These are phyloP conservation scores for Cladophialophora bantiana DNA, from an alignment of 2,329 filamentous ascomycete species.

Conservation along the genomic window DNA sequence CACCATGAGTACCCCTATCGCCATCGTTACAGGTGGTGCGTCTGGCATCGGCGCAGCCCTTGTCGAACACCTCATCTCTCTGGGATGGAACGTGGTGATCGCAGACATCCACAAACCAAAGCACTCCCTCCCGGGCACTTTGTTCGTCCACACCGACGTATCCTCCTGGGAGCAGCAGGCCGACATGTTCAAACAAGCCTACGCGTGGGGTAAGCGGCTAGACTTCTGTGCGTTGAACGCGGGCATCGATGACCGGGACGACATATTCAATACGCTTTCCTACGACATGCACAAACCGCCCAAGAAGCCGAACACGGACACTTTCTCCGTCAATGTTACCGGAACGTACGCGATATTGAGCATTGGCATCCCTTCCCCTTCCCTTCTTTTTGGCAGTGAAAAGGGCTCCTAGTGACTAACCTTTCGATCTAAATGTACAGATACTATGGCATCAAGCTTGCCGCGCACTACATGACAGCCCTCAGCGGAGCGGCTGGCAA, in stretches of 20 bases:
- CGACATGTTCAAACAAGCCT: constrained; percentile 26
- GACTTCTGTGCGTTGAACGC: constrained; percentile 30
- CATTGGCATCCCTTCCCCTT: neutral
- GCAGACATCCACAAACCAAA: constrained; percentile 23
- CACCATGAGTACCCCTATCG: constrained; percentile 19
- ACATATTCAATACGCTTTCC: constrained; percentile 27
- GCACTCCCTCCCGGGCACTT: neutral
- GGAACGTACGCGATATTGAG: constrained; percentile 16
- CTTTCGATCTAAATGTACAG: neutral
- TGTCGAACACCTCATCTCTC: constrained; percentile 22
- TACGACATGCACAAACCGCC: constrained; percentile 22
- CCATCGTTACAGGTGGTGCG: constrained; percentile 43
- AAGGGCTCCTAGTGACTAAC: neutral
- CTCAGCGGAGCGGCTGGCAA: constrained; percentile 49
- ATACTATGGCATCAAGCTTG: constrained; percentile 56
- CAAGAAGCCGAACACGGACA: constrained; percentile 16
- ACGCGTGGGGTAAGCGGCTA: constrained; percentile 20
- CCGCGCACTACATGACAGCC: constrained; percentile 60
- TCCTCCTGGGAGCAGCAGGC: constrained; percentile 26
- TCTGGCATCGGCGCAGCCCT: constrained; percentile 40
- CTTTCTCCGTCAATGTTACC: constrained; percentile 19
- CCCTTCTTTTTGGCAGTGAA: too few relatives aligned
- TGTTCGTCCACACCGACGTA: constrained; percentile 25
- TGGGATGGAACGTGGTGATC: constrained; percentile 25
- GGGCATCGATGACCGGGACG: constrained; percentile 26